These are phyloP conservation scores for Talaromyces marneffei DNA, from an alignment of 2,329 filamentous ascomycete species.

Conservation along the genomic window DNA sequence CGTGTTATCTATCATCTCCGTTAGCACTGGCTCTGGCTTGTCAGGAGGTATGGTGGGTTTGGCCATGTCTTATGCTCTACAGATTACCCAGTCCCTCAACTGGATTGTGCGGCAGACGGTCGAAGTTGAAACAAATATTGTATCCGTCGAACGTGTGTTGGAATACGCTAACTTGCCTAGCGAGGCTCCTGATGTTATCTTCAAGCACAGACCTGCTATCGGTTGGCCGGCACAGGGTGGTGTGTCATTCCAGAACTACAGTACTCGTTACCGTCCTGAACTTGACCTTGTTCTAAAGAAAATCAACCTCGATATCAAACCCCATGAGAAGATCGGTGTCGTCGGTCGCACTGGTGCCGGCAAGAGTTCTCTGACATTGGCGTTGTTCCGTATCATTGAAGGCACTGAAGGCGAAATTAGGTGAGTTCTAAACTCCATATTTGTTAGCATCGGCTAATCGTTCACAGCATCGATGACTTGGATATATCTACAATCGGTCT, in stretches of 20 bases:
- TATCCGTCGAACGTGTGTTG: slow-evolving; percentile 93
- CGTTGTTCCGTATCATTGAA: slow-evolving; percentile 94
- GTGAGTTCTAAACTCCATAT: slow-evolving; percentile 24
- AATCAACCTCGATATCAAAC: slow-evolving; percentile 84
- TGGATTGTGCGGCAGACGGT: slow-evolving; percentile 99
- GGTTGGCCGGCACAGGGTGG: slow-evolving; percentile 88
- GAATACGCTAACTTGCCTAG: slow-evolving; percentile 89
- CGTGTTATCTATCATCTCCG: slow-evolving; percentile 72
- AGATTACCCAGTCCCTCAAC: slow-evolving; percentile 95
- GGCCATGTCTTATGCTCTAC: slow-evolving; percentile 92
- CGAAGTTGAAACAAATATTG: slow-evolving; percentile 99
- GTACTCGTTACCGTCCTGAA: slow-evolving; percentile 82
- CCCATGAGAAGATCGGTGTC: slow-evolving; percentile 95
- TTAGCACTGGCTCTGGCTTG: slow-evolving; percentile 60
- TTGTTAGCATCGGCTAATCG: slow-evolving; percentile 14
- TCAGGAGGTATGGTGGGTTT: slow-evolving; percentile 77
- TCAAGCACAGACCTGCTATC: slow-evolving; percentile 75
- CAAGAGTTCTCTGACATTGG: slow-evolving; percentile 88
- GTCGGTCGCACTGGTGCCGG: slow-evolving; percentile 94
- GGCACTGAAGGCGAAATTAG: slow-evolving; percentile 69
- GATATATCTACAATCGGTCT: slow-evolving; percentile 88
- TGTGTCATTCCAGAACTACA: slow-evolving; percentile 88
- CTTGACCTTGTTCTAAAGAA: slow-evolving; percentile 91
- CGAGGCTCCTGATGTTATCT: slow-evolving; percentile 90
- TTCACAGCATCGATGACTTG: slow-evolving; percentile 68